Conservation (phyloP, 768 basidiomycete species). For the Clavaria fumosa region DNA sequence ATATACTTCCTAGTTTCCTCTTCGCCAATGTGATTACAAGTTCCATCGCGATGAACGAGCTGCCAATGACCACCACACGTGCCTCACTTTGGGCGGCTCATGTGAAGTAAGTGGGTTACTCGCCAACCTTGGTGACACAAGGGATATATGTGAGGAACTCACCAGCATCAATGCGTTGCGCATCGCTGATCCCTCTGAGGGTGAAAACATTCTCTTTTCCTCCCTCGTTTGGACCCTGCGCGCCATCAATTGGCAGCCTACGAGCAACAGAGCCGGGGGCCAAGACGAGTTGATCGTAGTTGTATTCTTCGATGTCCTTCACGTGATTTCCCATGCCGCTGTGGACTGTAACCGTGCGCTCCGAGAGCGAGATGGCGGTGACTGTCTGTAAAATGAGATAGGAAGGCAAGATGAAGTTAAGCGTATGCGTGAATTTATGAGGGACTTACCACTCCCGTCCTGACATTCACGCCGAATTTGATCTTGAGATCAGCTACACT, state of each 20-base stretch:
- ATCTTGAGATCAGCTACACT: conserved; percentile 60
- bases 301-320: conserved; percentile 38
- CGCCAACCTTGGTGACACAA: neutral
- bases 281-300: conserved; percentile 68
- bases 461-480: conserved; percentile 53
- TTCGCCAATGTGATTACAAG: conserved; percentile 61
- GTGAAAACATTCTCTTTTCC: conserved; percentile 71
- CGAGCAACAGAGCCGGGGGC: conserved; percentile 65
- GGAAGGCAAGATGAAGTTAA: conserved; percentile 3
- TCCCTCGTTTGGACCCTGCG: no score
- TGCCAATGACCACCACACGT: conserved; percentile 67
- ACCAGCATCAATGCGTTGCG: conserved; percentile 61
- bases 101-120: no score
- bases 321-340: no score
- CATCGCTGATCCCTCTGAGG: conserved; percentile 53
- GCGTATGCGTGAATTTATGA: no score
- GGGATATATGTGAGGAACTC: conserved; percentile 7
- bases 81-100: conserved; percentile 59
- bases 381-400: conserved; percentile 45
- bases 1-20: conserved; percentile 65
- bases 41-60: conserved; percentile 89
- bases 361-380: conserved; percentile 46
- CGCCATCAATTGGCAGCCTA: conserved; percentile 62
- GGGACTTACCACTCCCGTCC: conserved; percentile 38
- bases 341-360: conserved; percentile 49